Percentiles rank a stretch among this genome's conserved stretches.
Evolutionary conservation across 2,329 filamentous ascomycete species (phyloP).

Genomic region (Clarireedia sp.): DNA sequence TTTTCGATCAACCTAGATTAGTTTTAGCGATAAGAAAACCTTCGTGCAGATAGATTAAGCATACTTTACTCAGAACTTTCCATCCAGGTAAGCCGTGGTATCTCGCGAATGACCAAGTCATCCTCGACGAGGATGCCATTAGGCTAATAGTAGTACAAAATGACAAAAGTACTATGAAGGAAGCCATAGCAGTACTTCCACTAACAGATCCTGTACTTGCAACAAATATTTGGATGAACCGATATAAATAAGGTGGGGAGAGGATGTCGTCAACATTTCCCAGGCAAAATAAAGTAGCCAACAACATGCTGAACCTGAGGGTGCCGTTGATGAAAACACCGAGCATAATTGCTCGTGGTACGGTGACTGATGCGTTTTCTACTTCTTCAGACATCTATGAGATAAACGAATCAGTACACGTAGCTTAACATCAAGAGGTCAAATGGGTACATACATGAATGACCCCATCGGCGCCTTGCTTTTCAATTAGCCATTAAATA

Average conservation of each 20-base stretch:
- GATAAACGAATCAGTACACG: no score
- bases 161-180: constrained; percentile 34
- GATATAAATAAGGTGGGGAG: constrained; percentile 34
- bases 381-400: constrained; percentile 6
- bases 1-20: constrained; percentile 30
- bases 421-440: neutral
- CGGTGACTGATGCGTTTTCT: neutral
- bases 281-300: constrained; percentile 31
- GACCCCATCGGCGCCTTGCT: neutral
- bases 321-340: constrained; percentile 39
- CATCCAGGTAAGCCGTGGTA: constrained; percentile 36
- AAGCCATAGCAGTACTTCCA: constrained; percentile 40
- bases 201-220: constrained; percentile 37
- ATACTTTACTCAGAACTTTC: constrained; percentile 30
- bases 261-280: constrained; percentile 26
- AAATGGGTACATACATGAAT: neutral
- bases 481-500: neutral
- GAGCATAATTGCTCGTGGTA: constrained; percentile 32
- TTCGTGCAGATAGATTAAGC: neutral
- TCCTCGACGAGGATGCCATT: constrained; percentile 29
- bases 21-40: neutral
- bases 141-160: constrained; percentile 32
- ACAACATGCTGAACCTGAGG: constrained; percentile 34
- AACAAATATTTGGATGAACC: constrained; percentile 44
- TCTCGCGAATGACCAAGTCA: constrained; percentile 37